Evolutionary conservation across 1,284 basidiomycete genomes (phyloP).

Genomic region (Neolentinus lepideus): DNA sequence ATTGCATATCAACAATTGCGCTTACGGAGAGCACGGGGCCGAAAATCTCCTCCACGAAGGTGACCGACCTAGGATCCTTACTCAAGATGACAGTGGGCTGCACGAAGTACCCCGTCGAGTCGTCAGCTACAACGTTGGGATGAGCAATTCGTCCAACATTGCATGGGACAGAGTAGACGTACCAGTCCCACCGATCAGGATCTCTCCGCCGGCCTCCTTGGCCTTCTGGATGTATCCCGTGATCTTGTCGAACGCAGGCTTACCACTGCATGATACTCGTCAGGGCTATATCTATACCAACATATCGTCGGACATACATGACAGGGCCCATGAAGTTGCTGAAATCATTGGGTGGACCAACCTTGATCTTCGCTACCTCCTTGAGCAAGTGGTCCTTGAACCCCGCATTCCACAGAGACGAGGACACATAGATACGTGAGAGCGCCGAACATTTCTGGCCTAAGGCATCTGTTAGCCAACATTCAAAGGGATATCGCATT

Average conservation of each 20-base stretch:
- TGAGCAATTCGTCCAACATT: background rate
- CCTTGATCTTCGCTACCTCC: slow-evolving; percentile 79
- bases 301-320: slow-evolving; percentile 49
- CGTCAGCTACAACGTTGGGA: slow-evolving; percentile 49
- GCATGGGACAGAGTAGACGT: slow-evolving; percentile 3
- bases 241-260: slow-evolving; percentile 86
- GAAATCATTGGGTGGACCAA: slow-evolving; percentile 78
- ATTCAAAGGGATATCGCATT: slow-evolving; percentile 1
- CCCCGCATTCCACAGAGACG: slow-evolving; percentile 79
- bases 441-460: slow-evolving; percentile 97
- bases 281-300: background rate
- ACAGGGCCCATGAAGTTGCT: slow-evolving; percentile 94
- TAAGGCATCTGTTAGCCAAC: slow-evolving; percentile 16
- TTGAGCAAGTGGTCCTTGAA: slow-evolving; percentile 79
- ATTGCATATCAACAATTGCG: slow-evolving; percentile 8
- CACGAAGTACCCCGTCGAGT: slow-evolving; percentile 91
- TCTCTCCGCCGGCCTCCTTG: slow-evolving; percentile 82
- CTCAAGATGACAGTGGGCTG: slow-evolving; percentile 94
- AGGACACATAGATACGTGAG: slow-evolving; percentile 86
- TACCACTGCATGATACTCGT: slow-evolving; percentile 41
- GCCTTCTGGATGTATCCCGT: slow-evolving; percentile 83
- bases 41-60: slow-evolving; percentile 95
- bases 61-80: slow-evolving; percentile 86
- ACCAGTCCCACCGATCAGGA: slow-evolving; percentile 83
- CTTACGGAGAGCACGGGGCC: slow-evolving; percentile 91